Percentiles rank a stretch among this genome's conserved stretches.
phyloP scores from a whole-genome alignment of 1,284 basidiomycete genomes.

The Exsudoporus floridanus region DNA sequence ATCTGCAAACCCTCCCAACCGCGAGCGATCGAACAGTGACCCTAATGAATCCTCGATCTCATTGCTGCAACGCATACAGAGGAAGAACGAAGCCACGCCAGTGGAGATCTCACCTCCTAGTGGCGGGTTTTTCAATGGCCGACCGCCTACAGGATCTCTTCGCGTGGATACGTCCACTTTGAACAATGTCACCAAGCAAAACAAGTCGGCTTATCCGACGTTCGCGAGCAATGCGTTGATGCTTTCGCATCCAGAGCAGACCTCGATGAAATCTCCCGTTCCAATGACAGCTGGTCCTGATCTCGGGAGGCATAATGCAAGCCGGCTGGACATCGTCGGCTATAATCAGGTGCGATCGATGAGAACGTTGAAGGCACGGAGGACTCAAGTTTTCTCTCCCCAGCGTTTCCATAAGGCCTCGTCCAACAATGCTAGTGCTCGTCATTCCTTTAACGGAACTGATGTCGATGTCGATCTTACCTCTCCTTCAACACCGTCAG shows the following conservation, averaged over 20 bases:
- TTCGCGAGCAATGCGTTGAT: conserved; percentile 72
- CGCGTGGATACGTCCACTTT: conserved; percentile 70
- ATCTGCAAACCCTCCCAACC: conserved; percentile 51
- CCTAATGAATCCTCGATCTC: conserved; percentile 70
- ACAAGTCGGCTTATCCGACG: conserved; percentile 79
- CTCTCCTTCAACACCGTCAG: conserved; percentile 48
- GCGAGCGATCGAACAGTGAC: conserved; percentile 76
- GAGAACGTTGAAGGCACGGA: conserved; percentile 5
- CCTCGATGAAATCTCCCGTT: conserved; percentile 63
- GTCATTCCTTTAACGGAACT: conserved; percentile 71
- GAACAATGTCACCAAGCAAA: conserved; percentile 65
- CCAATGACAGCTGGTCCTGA: conserved; percentile 81
- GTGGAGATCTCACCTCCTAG: conserved; percentile 45
- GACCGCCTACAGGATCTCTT: conserved; percentile 64
- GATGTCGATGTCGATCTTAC: conserved; percentile 60
- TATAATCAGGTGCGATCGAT: conserved; percentile 57
- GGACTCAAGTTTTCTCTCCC: conserved; percentile 16
- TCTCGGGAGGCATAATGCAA: conserved; percentile 68
- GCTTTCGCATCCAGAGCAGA: conserved; percentile 59
- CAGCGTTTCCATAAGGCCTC: conserved; percentile 53
- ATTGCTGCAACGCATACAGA: conserved; percentile 71
- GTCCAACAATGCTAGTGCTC: conserved; percentile 53
- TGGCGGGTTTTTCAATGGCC: conserved; percentile 49
- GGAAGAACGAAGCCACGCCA: conserved; percentile 54
- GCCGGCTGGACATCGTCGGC: conserved; percentile 68